Conservation (phyloP, 2,329 filamentous ascomycete genomes). For the Aciculosporium take region DNA sequence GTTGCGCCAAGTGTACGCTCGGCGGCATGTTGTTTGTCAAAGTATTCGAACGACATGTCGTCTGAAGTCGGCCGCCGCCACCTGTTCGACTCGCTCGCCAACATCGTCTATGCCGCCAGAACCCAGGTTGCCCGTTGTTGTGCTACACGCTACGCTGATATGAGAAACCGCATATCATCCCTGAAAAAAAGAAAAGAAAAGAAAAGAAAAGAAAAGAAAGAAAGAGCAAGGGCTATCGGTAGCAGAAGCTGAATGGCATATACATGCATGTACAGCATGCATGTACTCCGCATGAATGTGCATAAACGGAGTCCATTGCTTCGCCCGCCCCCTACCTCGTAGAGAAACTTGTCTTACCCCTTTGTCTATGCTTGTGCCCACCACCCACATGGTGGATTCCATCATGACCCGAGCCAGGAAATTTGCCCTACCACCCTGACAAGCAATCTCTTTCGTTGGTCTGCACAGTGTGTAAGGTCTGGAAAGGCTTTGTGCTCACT, state of each 20-base stretch:
- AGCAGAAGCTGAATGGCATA: not conserved
- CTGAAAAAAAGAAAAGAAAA: not conserved
- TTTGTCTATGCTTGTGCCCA: slow-evolving; percentile 4
- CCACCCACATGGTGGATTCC: slow-evolving; percentile 8
- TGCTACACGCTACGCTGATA: not conserved
- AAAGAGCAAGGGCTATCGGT: too few relatives aligned
- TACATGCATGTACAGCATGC: not conserved
- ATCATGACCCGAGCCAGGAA: slow-evolving; percentile 10
- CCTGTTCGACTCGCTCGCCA: not conserved
- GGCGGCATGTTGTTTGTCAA: not conserved
- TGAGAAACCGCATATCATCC: not conserved
- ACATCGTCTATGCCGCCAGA: not conserved
- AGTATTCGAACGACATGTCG: not conserved
- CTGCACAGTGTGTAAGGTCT: not conserved
- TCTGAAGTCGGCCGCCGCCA: not conserved
- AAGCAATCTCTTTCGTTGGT: not conserved
- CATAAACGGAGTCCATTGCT: not conserved
- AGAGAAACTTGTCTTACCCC: slow-evolving; percentile 3
- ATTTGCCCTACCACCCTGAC: slow-evolving; percentile 9
- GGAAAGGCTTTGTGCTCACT: not conserved
- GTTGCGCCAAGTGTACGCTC: not conserved
- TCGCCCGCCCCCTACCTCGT: not conserved
- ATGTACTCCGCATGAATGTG: not conserved
- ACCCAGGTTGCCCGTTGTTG: not conserved
- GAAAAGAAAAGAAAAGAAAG: too few relatives aligned